These are phyloP conservation scores for Pseudogymnoascus sp. DNA, from an alignment of 2,329 filamentous ascomycete species.

Conservation along the genomic window DNA sequence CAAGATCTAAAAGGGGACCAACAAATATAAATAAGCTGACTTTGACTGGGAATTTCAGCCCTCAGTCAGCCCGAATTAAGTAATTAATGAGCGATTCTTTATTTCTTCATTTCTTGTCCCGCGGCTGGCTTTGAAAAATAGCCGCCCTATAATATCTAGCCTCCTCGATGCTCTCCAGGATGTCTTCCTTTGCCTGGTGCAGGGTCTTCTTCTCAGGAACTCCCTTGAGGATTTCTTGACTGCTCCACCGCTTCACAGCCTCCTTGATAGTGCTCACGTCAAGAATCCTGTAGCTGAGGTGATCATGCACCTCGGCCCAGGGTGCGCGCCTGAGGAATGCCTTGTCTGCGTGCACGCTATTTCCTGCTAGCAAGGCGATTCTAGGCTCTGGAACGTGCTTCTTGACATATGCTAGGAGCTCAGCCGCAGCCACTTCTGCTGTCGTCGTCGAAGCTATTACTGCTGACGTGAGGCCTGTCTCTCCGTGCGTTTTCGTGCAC, in stretches of 20 bases:
- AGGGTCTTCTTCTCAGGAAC: slow-evolving; percentile 65
- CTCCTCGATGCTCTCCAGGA: slow-evolving; percentile 90
- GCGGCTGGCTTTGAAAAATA: slow-evolving; percentile 45
- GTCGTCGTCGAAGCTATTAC: slow-evolving; percentile 67
- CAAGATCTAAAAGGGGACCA: background rate
- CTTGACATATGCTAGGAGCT: slow-evolving; percentile 70
- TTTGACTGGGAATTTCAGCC: background rate
- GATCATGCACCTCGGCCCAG: slow-evolving; percentile 63
- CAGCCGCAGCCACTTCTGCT: slow-evolving; percentile 60
- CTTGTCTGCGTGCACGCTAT: slow-evolving; percentile 85
- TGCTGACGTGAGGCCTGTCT: slow-evolving; percentile 71
- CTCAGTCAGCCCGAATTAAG: background rate
- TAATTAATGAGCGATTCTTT: background rate
- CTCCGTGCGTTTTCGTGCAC: slow-evolving; percentile 73
- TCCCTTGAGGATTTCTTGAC: slow-evolving; percentile 46
- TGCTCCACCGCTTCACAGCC: slow-evolving; percentile 73
- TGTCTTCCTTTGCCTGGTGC: slow-evolving; percentile 82
- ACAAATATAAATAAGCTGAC: background rate
- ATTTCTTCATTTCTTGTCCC: background rate
- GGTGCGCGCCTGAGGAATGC: slow-evolving; percentile 69
- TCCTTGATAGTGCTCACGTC: slow-evolving; percentile 94
- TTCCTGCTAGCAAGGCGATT: slow-evolving; percentile 73
- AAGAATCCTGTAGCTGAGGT: slow-evolving; percentile 82
- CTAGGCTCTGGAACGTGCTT: slow-evolving; percentile 57
- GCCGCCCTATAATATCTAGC: slow-evolving; percentile 70